Base-by-base conservation (phyloP, 1,284 basidiomycete species). In the Apiotrichum gamsii region DNA sequence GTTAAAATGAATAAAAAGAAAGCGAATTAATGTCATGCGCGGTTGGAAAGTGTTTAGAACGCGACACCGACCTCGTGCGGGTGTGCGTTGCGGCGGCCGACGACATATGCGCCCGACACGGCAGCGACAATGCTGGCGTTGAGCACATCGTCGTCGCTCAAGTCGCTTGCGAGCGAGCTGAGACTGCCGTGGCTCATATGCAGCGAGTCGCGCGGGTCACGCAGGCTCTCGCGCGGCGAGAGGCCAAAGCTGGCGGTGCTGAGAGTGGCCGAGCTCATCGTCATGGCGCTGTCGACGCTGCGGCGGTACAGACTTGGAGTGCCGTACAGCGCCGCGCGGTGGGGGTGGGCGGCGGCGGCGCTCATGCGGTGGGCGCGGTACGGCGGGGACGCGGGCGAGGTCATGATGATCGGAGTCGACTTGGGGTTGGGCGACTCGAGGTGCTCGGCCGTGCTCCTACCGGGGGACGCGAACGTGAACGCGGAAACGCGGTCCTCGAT, bases 91-190 rank as follows among this genome's bases (percentile, higher is more conserved):
- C 43, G 41, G 15, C 43, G 24, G 14, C 46, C 43, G 21, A 49
- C 44, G 18, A 47, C 39, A 23, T 49, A 47, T 8, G 43, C 34
- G 29, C 45, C 52, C 3, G 59, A 47, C 30, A 52, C 46, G 16
- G 59, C 43, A 20, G 54, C 58, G 38, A 68, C 63, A 37, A 70
- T 64, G 43, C 61, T 62, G 4, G 66, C 68, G 8, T 60, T 65
- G 40, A 59, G 53, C 9, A 64, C 55, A 49, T 67, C 65, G 28
- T 69, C 68, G 47, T 69, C 66, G 50, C 60, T 64, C 25, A 57
- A 6, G 25, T 28, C 25, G 25, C 25, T 28, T 1, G 49, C 50
- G 31, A 56, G 21, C 16, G 56, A 59, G 10, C 45, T 42, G 16
- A 51, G 32, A 10, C 39, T 43, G 9, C 24, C 39, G 19, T 44